These are phyloP conservation scores for Ustilago tritici DNA, from an alignment of 1,284 basidiomycete species.

Conservation along the genomic window DNA sequence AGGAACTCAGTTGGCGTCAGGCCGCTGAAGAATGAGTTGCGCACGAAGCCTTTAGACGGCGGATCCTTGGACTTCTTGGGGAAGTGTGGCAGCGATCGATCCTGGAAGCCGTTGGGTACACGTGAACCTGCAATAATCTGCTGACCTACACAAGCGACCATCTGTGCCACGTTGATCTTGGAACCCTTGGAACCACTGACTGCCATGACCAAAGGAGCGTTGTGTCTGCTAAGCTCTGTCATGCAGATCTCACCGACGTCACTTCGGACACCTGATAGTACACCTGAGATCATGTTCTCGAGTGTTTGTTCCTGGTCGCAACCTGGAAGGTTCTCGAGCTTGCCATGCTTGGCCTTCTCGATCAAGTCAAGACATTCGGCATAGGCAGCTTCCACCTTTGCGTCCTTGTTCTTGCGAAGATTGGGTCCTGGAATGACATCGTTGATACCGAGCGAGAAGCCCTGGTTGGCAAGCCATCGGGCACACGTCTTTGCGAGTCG, in stretches of 20 bases:
- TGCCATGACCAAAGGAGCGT: constrained; percentile 98
- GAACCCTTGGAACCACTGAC: constrained; percentile 98
- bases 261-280: constrained; percentile 92
- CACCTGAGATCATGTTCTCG: constrained; percentile 92
- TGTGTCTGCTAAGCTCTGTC: constrained; percentile 94
- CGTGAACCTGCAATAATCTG: constrained; percentile 98
- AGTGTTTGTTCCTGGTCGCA: constrained; percentile 97
- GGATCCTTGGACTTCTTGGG: constrained; percentile 97
- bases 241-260: constrained; percentile 98
- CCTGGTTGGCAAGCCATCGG: constrained; percentile 93
- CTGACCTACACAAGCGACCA: constrained; percentile 99
- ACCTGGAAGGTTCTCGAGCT: constrained; percentile 94
- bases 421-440: constrained; percentile 95
- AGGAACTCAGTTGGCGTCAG: constrained; percentile 96
- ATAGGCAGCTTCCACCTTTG: constrained; percentile 89
- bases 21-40: constrained; percentile 94
- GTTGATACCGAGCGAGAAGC: constrained; percentile 98
- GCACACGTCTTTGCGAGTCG: constrained; percentile 94
- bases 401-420: constrained; percentile 84
- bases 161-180: constrained; percentile 99
- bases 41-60: constrained; percentile 96
- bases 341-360: constrained; percentile 87
- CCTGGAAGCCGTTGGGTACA: constrained; percentile 99
- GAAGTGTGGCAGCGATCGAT: constrained; percentile 97
- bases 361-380: constrained; percentile 88